phyloP scores from a whole-genome alignment of 2,329 filamentous ascomycete genomes.

The Neophaeococcomyces mojaviensis region DNA sequence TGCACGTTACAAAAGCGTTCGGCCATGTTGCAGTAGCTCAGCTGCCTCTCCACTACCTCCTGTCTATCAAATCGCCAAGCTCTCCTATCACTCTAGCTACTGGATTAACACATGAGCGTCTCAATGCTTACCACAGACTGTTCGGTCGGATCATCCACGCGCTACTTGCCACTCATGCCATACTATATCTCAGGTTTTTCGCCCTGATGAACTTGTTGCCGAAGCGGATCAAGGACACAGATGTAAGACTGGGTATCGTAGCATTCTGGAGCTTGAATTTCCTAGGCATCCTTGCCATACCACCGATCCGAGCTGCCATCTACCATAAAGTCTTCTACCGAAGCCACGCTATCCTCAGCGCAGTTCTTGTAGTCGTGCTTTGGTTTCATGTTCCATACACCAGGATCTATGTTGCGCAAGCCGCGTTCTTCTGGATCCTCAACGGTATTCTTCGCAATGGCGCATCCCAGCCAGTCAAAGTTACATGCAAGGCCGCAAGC shows the following conservation, averaged over 20 bases:
- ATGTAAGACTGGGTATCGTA: conserved; percentile 50
- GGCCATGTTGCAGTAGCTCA: conserved; percentile 54
- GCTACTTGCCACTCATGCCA: conserved; percentile 46
- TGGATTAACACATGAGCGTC: conserved; percentile 45
- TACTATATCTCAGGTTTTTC: conserved; percentile 53
- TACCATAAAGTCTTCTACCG: conserved; percentile 49
- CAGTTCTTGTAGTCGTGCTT: conserved; percentile 40
- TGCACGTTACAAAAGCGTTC: conserved; percentile 57
- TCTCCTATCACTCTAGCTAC: conserved; percentile 46
- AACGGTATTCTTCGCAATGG: conserved; percentile 26
- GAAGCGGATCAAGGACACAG: conserved; percentile 48
- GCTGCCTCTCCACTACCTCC: conserved; percentile 52
- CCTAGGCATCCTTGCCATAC: conserved; percentile 43
- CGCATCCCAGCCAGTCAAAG: conserved; percentile 15
- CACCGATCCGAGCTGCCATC: conserved; percentile 37
- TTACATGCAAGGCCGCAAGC: conserved; percentile 33
- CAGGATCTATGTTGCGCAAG: conserved; percentile 46
- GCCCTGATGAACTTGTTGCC: conserved; percentile 41
- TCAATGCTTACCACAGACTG: conserved; percentile 52
- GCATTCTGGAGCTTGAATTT: conserved; percentile 39
- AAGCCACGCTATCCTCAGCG: conserved; percentile 47
- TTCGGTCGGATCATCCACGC: conserved; percentile 49
- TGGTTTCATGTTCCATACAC: conserved; percentile 52
- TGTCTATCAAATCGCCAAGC: conserved; percentile 33
- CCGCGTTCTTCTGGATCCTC: conserved; percentile 38